These are phyloP conservation scores for Dissoconium aciculare DNA, from an alignment of 2,329 filamentous ascomycete species.

Conservation along the genomic window DNA sequence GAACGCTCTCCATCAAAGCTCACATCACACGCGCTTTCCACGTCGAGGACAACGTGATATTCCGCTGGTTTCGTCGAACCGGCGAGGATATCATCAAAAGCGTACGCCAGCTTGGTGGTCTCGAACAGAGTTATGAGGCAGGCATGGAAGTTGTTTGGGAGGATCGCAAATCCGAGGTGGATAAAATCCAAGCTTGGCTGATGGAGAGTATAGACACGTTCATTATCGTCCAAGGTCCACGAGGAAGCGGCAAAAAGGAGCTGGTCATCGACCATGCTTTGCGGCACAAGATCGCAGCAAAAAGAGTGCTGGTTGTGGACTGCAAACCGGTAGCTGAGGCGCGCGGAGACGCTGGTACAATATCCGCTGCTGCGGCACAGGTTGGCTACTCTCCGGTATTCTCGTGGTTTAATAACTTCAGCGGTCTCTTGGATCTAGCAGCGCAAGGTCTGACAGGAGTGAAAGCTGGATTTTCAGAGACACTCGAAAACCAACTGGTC, in stretches of 20 bases:
- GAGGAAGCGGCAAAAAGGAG: constrained; percentile 81
- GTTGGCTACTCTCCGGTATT: constrained; percentile 91
- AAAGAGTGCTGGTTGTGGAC: constrained; percentile 71
- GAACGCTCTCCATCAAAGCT: constrained; percentile 79
- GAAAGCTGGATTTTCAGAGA: constrained; percentile 89
- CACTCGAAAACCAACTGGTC: constrained; percentile 69
- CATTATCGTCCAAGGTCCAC: constrained; percentile 81
- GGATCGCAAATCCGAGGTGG: constrained; percentile 66
- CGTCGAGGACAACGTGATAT: constrained; percentile 55
- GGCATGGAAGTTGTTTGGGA: constrained; percentile 74
- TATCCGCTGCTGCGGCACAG: constrained; percentile 61
- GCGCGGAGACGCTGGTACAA: constrained; percentile 71
- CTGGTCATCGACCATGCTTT: constrained; percentile 75
- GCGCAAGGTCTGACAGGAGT: constrained; percentile 88
- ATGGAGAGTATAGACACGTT: constrained; percentile 83
- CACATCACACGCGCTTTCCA: constrained; percentile 69
- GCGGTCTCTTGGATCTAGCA: constrained; percentile 79
- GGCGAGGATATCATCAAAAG: constrained; percentile 44
- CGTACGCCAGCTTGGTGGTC: constrained; percentile 31
- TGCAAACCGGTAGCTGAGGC: constrained; percentile 90
- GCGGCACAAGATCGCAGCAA: constrained; percentile 42
- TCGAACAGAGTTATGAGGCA: constrained; percentile 41
- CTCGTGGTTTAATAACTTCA: constrained; percentile 90
- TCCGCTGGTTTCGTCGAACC: constrained; percentile 68
- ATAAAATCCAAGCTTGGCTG: constrained; percentile 70